Conservation (phyloP, 1,284 basidiomycete genomes). For the Ganoderma meredithae region DNA sequence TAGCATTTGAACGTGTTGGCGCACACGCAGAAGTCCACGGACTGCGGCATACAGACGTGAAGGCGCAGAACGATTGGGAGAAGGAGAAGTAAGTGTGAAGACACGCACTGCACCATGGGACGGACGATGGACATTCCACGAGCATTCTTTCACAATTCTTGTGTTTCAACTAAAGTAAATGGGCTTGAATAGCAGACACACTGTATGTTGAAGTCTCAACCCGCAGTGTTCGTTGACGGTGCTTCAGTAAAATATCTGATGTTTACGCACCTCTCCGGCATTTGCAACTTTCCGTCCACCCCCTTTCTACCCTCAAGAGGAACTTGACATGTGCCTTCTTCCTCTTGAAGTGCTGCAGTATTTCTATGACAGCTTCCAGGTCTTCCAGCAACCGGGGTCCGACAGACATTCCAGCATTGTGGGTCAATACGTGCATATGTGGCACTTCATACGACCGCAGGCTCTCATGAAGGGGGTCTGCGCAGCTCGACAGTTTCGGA, state of each 20-base stretch:
- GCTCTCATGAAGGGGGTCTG: not conserved
- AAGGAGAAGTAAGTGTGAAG: constrained; percentile 49
- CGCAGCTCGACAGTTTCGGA: not conserved
- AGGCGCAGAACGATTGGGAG: constrained; percentile 52
- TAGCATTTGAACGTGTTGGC: constrained; percentile 43
- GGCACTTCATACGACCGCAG: not conserved
- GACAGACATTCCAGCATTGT: not conserved
- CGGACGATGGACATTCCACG: constrained; percentile 49
- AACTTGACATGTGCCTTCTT: not conserved
- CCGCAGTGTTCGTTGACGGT: not conserved
- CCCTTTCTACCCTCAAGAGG: not conserved
- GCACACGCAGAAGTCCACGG: constrained; percentile 50
- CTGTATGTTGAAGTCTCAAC: not conserved
- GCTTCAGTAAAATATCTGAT: not conserved
- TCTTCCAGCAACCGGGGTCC: not conserved
- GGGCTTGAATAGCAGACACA: not conserved
- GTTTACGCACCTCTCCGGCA: not conserved
- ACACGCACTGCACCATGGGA: constrained; percentile 44
- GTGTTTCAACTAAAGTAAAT: constrained; percentile 21
- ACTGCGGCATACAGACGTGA: constrained; percentile 52
- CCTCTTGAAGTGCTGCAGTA: not conserved
- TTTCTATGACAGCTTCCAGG: not conserved
- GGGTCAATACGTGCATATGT: not conserved
- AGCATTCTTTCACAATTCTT: constrained; percentile 53
- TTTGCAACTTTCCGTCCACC: not conserved